phyloP scores from a whole-genome alignment of 352 stramenopile genomes.

The Pythium brachiatum region DNA sequence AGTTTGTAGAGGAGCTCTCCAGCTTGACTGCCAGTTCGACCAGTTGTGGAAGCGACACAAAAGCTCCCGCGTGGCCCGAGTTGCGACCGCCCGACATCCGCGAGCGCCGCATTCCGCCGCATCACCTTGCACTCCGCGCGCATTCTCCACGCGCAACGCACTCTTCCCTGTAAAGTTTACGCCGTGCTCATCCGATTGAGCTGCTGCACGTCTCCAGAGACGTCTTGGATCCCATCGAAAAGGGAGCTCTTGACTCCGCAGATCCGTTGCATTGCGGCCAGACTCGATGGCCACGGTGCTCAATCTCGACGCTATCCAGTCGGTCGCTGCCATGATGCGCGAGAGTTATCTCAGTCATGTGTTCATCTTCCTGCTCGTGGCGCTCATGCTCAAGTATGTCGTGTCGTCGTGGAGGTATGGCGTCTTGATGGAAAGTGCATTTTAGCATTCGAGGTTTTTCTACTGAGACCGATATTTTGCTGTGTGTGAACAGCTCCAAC shows the following conservation, averaged over 20 bases:
- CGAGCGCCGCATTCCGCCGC: neutral
- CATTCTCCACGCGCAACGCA: neutral
- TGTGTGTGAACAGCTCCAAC: slow-evolving; percentile 21
- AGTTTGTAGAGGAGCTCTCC: neutral
- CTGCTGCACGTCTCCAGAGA: neutral
- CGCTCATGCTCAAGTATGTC: slow-evolving; percentile 59
- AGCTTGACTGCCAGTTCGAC: slow-evolving; percentile 24
- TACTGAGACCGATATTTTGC: neutral
- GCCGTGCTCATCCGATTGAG: neutral
- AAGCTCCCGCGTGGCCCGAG: slow-evolving; percentile 6
- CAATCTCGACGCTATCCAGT: slow-evolving; percentile 63
- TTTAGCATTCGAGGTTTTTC: too few relatives aligned
- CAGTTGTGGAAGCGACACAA: slow-evolving; percentile 23
- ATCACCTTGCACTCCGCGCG: neutral
- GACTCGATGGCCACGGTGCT: slow-evolving; percentile 48
- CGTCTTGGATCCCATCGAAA: neutral
- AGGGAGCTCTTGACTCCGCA: neutral
- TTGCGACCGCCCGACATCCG: slow-evolving; percentile 15
- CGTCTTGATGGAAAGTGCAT: too few relatives aligned
- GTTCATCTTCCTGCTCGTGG: slow-evolving; percentile 52
- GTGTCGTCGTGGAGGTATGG: slow-evolving; percentile 52
- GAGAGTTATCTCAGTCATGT: slow-evolving; percentile 67
- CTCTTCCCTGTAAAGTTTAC: neutral
- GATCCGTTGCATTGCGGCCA: neutral
- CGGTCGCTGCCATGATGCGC: slow-evolving; percentile 53